A percentile compares a stretch with the other conserved stretches of the same genome.
Evolutionary conservation across 352 stramenopile genomes (phyloP).

Genomic region (Globisporangium okanoganense): DNA sequence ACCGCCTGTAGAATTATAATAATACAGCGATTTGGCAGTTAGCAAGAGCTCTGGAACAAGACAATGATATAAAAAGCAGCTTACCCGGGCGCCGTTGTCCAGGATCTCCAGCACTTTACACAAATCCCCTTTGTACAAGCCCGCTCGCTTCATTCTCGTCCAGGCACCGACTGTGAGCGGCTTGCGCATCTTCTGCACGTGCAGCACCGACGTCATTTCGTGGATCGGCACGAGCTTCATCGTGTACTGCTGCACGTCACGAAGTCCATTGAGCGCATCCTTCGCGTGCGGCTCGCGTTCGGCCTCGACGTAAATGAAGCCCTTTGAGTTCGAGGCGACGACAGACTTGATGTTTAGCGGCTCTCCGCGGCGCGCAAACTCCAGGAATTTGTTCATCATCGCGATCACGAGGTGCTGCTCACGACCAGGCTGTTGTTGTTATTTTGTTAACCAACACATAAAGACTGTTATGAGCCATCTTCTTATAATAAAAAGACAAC

Average conservation of each 20-base stretch:
- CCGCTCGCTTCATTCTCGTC: slow-evolving; percentile 83
- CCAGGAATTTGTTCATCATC: slow-evolving; percentile 90
- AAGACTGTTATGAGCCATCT: background rate
- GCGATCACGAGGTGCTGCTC: slow-evolving; percentile 85
- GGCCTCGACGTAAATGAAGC: slow-evolving; percentile 88
- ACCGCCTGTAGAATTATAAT: slow-evolving; percentile 37
- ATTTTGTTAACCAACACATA: background rate
- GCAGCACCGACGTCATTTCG: slow-evolving; percentile 89
- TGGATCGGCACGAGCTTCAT: slow-evolving; percentile 89
- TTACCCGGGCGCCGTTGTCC: slow-evolving; percentile 75
- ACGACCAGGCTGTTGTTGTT: slow-evolving; percentile 43
- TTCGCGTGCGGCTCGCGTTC: slow-evolving; percentile 84
- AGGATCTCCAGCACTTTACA: slow-evolving; percentile 87
- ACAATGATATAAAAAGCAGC: background rate
- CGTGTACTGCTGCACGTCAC: slow-evolving; percentile 83
- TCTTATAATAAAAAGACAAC: too few relatives aligned
- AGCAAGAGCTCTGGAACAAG: background rate
- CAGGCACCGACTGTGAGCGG: slow-evolving; percentile 72
- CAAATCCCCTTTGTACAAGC: slow-evolving; percentile 85
- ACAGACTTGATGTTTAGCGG: slow-evolving; percentile 85
- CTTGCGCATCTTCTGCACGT: slow-evolving; percentile 82
- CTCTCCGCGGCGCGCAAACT: slow-evolving; percentile 79
- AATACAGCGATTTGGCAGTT: background rate
- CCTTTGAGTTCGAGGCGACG: slow-evolving; percentile 84
- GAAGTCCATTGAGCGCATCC: slow-evolving; percentile 79